These are phyloP conservation scores for Exophiala mesophila DNA, from an alignment of 2,329 filamentous ascomycete species.

Conservation along the genomic window DNA sequence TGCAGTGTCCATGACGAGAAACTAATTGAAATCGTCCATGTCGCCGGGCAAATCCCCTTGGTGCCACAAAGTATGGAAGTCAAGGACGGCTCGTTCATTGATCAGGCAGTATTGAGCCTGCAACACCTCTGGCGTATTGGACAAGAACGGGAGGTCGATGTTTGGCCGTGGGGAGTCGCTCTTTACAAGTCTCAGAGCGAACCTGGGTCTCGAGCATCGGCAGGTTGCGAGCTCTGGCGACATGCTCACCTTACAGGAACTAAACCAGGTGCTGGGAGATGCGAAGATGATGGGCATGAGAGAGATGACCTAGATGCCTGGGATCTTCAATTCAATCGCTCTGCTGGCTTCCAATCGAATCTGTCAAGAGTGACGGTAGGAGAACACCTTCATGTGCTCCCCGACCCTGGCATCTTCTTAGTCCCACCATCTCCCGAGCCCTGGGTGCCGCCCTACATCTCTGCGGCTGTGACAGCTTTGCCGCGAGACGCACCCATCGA, in stretches of 20 bases:
- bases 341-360: conserved; percentile 16
- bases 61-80: conserved; percentile 71
- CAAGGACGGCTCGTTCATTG: conserved; percentile 38
- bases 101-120: conserved; percentile 66
- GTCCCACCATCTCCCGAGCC: conserved; percentile 21
- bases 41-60: conserved; percentile 90
- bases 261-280: conserved; percentile 13
- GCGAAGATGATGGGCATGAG: conserved; percentile 44
- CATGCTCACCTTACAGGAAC: conserved; percentile 30
- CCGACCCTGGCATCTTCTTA: conserved; percentile 22
- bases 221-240: conserved; percentile 45
- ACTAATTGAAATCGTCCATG: conserved; percentile 48
- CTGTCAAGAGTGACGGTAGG: conserved; percentile 13
- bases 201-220: conserved; percentile 29
- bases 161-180: conserved; percentile 71
- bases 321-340: conserved; percentile 54
- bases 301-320: conserved; percentile 43
- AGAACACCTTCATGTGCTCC: conserved; percentile 23
- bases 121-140: conserved; percentile 90
- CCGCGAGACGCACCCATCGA: conserved; percentile 72
- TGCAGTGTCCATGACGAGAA: conserved; percentile 9
- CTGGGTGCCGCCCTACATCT: conserved; percentile 62
- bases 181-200: conserved; percentile 54
- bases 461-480: conserved; percentile 69
- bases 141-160: conserved; percentile 62